A percentile compares a stretch with the other conserved stretches of the same genome.
These are phyloP conservation scores for Microdochium paspali DNA, from an alignment of 2,329 filamentous ascomycete genomes.

Conservation along the genomic window DNA sequence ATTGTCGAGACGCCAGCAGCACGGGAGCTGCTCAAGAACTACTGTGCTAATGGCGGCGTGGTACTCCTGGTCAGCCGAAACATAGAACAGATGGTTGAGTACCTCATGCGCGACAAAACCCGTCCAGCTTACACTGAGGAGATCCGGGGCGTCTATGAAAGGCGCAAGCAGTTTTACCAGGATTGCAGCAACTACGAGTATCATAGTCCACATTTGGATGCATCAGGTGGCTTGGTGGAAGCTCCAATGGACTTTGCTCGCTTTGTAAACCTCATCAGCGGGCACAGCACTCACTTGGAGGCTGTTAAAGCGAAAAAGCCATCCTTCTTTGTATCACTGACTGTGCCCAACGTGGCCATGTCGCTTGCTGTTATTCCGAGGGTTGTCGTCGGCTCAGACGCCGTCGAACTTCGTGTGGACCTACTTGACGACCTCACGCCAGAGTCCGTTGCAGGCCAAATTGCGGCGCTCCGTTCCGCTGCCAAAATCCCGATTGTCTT, in stretches of 20 bases:
- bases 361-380: constrained; percentile 57
- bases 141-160: constrained; percentile 82
- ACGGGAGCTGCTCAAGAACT: constrained; percentile 63
- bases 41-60: constrained; percentile 67
- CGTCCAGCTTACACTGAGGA: constrained; percentile 88
- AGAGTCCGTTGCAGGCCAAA: constrained; percentile 74
- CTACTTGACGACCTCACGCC: constrained; percentile 66
- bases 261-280: constrained; percentile 63
- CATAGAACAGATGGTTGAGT: constrained; percentile 80
- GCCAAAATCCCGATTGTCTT: constrained; percentile 80
- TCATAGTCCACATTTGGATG: constrained; percentile 61
- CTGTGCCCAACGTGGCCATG: constrained; percentile 62
- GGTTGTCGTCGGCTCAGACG: constrained; percentile 78
- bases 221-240: constrained; percentile 27
- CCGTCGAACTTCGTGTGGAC: constrained; percentile 90
- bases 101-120: constrained; percentile 79
- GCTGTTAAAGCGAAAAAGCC: constrained; percentile 55
- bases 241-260: constrained; percentile 60
- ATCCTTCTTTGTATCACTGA: constrained; percentile 90
- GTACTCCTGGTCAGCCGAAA: constrained; percentile 84
- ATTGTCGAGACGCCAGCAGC: constrained; percentile 81
- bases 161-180: constrained; percentile 81
- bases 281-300: constrained; percentile 45
- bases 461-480: constrained; percentile 66
- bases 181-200: constrained; percentile 94